Evolutionary conservation across 2,329 filamentous ascomycete species (phyloP), one percentile per base, ranked within the genome.

Genomic region (Sclerotinia spermophila): DNA sequence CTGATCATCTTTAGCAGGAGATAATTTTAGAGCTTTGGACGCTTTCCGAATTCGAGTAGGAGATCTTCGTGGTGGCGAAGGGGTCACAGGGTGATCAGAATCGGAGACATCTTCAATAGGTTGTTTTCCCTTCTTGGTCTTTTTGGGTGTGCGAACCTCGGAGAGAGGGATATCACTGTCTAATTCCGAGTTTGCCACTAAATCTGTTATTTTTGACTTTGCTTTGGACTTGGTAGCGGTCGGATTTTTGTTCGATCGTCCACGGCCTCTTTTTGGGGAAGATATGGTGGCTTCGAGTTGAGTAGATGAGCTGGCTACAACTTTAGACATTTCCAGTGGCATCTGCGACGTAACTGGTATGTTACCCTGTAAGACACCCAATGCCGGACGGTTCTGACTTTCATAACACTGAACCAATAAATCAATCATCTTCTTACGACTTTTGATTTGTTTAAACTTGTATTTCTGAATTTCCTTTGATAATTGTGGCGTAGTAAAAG

Each of bases 381-480:
- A 72, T 19, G 77, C 77, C 33, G 73, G 70, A 67, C 75, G 72
- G 48, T 84, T 81, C 77, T 88, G 88, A 71, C 87, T 88, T 74
- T 86, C 81, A 90, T 91, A 94, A 78, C 92, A 94, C 76, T 89
- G 86, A 67, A 91, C 83, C 19, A 94, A 81, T 17, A 93, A 80
- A 1, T 87, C 83, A 72, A 94, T 89, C 89, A 92, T 93, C 13
- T 87, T 87, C 64, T 85, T 83, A 27, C 92, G 85, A 69, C 83
- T 87, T 77, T 89, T 92, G 42, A 94, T 82, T 1, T 89, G 82
- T 77, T 94, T 94, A 80, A 94, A 94, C 0, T 90, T 90, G 76
- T 89, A 93, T 0, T 83, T 82, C 7, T 85, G 81, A 59, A 94
- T 81, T 76, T 90, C 85, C 70, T 84, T 86, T 3, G 87, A 82